A percentile compares a stretch with the other conserved stretches of the same genome.
phyloP scores from a whole-genome alignment of 345 rosid genomes.

The Ceriops decandra region DNA sequence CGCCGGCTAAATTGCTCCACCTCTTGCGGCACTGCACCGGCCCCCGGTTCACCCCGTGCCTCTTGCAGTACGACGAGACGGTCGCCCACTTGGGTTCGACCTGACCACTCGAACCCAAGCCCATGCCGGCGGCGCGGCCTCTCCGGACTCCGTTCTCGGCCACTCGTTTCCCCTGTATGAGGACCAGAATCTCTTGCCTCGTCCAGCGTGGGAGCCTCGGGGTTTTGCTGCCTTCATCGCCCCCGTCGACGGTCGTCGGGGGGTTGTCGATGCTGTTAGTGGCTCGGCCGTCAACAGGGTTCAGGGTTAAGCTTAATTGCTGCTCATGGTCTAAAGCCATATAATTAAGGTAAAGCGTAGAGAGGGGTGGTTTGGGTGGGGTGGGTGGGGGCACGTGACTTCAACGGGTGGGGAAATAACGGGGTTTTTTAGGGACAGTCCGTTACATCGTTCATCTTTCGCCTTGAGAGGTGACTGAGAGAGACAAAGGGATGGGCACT shows the following conservation, averaged over 20 bases:
- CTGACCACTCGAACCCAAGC: slow-evolving; percentile 52
- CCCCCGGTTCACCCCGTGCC: slow-evolving; percentile 90
- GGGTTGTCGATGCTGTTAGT: slow-evolving; percentile 39
- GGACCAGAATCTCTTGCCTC: slow-evolving; percentile 86
- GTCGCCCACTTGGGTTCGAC: slow-evolving; percentile 94
- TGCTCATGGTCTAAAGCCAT: slow-evolving; percentile 17
- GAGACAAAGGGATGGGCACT: slow-evolving; percentile 6
- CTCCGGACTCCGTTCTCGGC: slow-evolving; percentile 84
- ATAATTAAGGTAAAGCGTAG: neutral
- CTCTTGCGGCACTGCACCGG: slow-evolving; percentile 98
- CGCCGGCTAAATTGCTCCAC: slow-evolving; percentile 99
- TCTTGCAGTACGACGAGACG: slow-evolving; percentile 78
- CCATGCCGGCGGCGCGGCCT: slow-evolving; percentile 67
- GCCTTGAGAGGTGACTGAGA: slow-evolving; percentile 7
- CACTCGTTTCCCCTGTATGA: slow-evolving; percentile 86
- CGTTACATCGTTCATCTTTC: slow-evolving; percentile 44
- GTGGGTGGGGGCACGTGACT: slow-evolving; percentile 35
- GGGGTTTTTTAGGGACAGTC: slow-evolving; percentile 5
- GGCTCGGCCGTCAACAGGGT: slow-evolving; percentile 31
- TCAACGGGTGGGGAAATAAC: slow-evolving; percentile 1
- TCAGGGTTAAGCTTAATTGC: slow-evolving; percentile 10
- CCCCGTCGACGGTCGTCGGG: slow-evolving; percentile 36
- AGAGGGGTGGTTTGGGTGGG: neutral
- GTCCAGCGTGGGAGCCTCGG: slow-evolving; percentile 98
- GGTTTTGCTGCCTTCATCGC: slow-evolving; percentile 57